phyloP scores from a whole-genome alignment of 805 yeast species.

The Saccharomycopsis amapae region DNA sequence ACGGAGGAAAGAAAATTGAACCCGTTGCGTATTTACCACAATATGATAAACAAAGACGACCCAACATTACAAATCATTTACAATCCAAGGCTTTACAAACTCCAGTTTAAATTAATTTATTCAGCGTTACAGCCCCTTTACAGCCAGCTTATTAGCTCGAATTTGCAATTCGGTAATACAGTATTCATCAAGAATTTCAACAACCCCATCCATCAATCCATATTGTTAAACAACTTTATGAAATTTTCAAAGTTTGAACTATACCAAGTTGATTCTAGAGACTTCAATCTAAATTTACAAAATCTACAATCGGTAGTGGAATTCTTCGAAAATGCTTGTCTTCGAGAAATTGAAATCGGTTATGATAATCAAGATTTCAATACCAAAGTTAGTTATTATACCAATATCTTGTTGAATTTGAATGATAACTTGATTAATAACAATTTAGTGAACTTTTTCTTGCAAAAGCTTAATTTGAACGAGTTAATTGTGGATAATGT shows the following conservation, averaged over 20 bases:
- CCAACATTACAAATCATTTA: conserved; percentile 13
- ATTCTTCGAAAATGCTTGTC: conserved; percentile 62
- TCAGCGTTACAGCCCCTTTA: conserved; percentile 37
- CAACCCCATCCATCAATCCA: conserved; percentile 47
- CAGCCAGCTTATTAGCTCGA: conserved; percentile 37
- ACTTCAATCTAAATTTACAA: conserved; percentile 27
- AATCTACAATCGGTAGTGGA: conserved; percentile 51
- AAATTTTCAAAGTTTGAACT: conserved; percentile 32
- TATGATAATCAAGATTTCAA: conserved; percentile 41
- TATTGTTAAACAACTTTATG: conserved; percentile 35
- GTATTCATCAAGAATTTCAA: conserved; percentile 39
- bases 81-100: conserved; percentile 26
- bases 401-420: conserved; percentile 27
- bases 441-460: conserved; percentile 35
- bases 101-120: conserved; percentile 35
- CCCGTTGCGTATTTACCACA: conserved; percentile 16
- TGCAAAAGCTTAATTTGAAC: conserved; percentile 31
- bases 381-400: conserved; percentile 30
- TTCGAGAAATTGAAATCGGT: conserved; percentile 59
- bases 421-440: conserved; percentile 34
- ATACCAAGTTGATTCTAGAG: conserved; percentile 27
- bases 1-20: neutral
- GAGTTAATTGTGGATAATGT: conserved; percentile 31
- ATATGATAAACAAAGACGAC: conserved; percentile 4
- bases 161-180: conserved; percentile 34